Evolutionary conservation across 2,329 filamentous ascomycete species (phyloP).

Genomic region (Botrytis pseudocinerea): DNA sequence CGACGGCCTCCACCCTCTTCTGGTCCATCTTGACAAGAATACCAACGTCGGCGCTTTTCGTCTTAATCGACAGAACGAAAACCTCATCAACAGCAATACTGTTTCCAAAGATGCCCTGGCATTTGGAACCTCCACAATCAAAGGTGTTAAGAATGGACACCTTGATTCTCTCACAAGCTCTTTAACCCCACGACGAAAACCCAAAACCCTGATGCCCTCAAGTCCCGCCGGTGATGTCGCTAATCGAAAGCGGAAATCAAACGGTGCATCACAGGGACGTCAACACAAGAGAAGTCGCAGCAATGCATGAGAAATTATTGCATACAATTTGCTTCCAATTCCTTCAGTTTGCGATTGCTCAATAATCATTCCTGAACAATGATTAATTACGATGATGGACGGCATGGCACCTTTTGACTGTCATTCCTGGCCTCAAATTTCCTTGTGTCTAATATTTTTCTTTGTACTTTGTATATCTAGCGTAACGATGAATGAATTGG

Average conservation of each 20-base stretch:
- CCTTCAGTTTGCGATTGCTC: neutral
- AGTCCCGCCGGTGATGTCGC: conserved; percentile 34
- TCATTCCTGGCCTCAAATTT: conserved; percentile 24
- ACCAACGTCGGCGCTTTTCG: conserved; percentile 76
- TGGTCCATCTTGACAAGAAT: conserved; percentile 63
- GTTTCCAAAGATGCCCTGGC: conserved; percentile 63
- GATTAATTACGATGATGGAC: conserved; percentile 24
- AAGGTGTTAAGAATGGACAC: conserved; percentile 65
- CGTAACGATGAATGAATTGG: neutral
- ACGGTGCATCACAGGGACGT: conserved; percentile 31
- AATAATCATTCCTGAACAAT: conserved; percentile 14
- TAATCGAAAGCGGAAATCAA: conserved; percentile 35
- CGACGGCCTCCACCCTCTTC: conserved; percentile 51
- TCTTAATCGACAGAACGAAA: conserved; percentile 59
- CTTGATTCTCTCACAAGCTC: conserved; percentile 65
- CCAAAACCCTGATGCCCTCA: conserved; percentile 26
- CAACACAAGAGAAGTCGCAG: conserved; percentile 37
- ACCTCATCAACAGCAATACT: conserved; percentile 54
- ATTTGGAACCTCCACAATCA: conserved; percentile 60
- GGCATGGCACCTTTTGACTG: conserved; percentile 23
- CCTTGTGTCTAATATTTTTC: neutral
- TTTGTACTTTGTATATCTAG: conserved; percentile 8
- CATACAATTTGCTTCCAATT: neutral
- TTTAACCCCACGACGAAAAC: conserved; percentile 65
- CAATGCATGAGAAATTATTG: neutral